A percentile compares a stretch with the other conserved stretches of the same genome.
Conservation (phyloP, 805 yeast genomes). For the Candida sakaeoensis region DNA sequence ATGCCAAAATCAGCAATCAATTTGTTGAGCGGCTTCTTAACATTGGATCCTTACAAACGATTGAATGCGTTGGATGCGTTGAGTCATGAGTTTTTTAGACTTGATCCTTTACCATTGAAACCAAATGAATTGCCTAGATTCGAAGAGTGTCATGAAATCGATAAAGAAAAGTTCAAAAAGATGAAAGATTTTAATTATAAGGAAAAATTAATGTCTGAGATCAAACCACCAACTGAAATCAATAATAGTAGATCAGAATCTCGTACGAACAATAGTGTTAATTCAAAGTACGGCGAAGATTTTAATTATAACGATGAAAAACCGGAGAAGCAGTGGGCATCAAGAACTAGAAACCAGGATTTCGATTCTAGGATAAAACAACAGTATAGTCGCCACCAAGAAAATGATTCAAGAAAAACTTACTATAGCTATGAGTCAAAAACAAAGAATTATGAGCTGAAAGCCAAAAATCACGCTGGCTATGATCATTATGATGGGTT, state of each 20-base stretch:
- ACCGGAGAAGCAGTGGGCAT: neutral
- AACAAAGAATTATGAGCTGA: neutral
- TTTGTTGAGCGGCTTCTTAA: slow-evolving; percentile 58
- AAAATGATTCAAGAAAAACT: slow-evolving; percentile 1
- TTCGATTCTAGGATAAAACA: neutral
- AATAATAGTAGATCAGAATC: slow-evolving; percentile 6
- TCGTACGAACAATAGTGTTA: neutral
- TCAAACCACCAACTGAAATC: slow-evolving; percentile 6
- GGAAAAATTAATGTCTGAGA: slow-evolving; percentile 4
- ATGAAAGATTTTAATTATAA: slow-evolving; percentile 22
- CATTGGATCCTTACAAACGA: slow-evolving; percentile 68
- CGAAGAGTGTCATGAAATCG: slow-evolving; percentile 89
- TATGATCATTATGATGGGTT: neutral
- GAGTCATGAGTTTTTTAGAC: slow-evolving; percentile 62
- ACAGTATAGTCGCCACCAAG: neutral
- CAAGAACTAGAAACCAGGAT: neutral
- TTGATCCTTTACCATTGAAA: slow-evolving; percentile 60
- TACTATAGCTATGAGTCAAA: neutral
- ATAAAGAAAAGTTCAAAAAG: slow-evolving; percentile 55
- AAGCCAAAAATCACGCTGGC: neutral
- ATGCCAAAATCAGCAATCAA: slow-evolving; percentile 48
- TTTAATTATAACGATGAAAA: neutral
- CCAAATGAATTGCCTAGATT: slow-evolving; percentile 58
- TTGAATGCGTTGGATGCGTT: slow-evolving; percentile 78
- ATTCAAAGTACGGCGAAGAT: slow-evolving; percentile 4